These are phyloP conservation scores for Verticillium albo-atrum DNA, from an alignment of 2,329 filamentous ascomycete species.

Conservation along the genomic window DNA sequence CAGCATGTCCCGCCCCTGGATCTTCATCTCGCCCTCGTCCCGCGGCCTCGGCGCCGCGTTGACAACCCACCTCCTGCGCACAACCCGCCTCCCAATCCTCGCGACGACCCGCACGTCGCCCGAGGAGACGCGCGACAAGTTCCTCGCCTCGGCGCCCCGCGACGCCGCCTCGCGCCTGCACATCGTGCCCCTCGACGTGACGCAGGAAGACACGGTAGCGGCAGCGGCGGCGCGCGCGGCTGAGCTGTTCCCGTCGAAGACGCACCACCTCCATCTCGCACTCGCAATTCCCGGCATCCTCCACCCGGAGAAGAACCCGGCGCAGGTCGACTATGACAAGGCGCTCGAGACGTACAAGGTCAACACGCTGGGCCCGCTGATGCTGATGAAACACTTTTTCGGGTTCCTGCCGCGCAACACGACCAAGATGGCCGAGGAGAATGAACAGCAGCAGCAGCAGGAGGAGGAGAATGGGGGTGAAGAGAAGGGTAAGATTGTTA, in stretches of 20 bases:
- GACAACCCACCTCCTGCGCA: conserved; percentile 41
- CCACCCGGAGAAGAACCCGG: conserved; percentile 64
- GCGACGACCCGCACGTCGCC: conserved; percentile 36
- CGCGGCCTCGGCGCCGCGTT: conserved; percentile 46
- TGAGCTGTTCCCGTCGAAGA: conserved; percentile 43
- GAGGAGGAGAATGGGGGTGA: conserved; percentile 1
- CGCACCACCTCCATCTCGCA: conserved; percentile 61
- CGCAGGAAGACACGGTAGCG: conserved; percentile 58
- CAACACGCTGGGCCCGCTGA: conserved; percentile 69
- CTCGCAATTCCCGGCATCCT: conserved; percentile 69
- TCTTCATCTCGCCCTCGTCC: conserved; percentile 41
- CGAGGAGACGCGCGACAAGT: conserved; percentile 23
- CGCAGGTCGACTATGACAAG: conserved; percentile 55
- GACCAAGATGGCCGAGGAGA: conserved; percentile 25
- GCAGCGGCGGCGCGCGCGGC: conserved; percentile 49
- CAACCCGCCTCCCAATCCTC: conserved; percentile 43
- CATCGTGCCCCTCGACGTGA: conserved; percentile 38
- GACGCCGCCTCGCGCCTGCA: conserved; percentile 29
- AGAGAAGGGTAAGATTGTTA: conserved; percentile 6
- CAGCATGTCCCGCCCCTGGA: conserved; percentile 47
- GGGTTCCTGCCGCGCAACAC: conserved; percentile 61
- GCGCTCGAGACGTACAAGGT: conserved; percentile 67
- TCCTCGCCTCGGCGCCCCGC: conserved; percentile 11
- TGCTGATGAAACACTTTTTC: conserved; percentile 73
- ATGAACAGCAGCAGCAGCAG: background rate